Evolutionary conservation across 345 rosid genomes (phyloP), one percentile per base, ranked within the genome.

Genomic region (Citropsis articulata): DNA sequence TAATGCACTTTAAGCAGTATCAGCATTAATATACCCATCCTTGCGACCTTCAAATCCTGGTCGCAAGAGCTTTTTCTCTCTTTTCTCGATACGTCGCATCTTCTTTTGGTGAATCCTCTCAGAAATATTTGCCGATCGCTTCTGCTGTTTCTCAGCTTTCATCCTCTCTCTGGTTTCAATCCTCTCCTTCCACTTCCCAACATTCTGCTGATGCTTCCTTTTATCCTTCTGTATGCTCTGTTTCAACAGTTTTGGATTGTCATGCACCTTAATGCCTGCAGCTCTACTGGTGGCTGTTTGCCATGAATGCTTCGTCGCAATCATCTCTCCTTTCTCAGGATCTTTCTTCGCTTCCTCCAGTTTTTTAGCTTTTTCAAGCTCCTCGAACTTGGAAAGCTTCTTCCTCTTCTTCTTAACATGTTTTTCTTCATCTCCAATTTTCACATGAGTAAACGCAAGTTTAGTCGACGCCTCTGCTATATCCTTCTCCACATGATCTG

Each of bases 1-100:
- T 2, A 65, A 31, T 31, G 40, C 68, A 31, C 25, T 10, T 30
- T 64, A 64, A 31, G 38, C 22, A 18, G 67, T 10, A 16, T 30
- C 21, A 7, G 18, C n/a, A 30, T 64, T 64, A 64, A 31, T 18
- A 64, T 30, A 65, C 7, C 68, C 68, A 30, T 65, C 68, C 24
- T 31, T 63, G 66, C 66, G 93, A 67, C 98, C 98, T 91, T 91
- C 97, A 79, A 93, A 92, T n/a, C 98, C 97, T 9, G 99, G 96
- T 66, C 97, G 85, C 78, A 90, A 35, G 64, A 94, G 93, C 87
- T 94, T 92, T 76, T 92, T 95, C 92, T 96, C 97, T 72, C 99
- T 87, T 82, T 92, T 95, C 0, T 91, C 97, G 30, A 93, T 92
- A 74, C 86, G 80, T 24, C 94, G 81, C 88, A 25, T 38, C 90